Evolutionary conservation across 169 alveolate genomes (phyloP), one percentile per base, ranked within the genome.

Genomic region (Pseudocohnilembus persalinus): DNA sequence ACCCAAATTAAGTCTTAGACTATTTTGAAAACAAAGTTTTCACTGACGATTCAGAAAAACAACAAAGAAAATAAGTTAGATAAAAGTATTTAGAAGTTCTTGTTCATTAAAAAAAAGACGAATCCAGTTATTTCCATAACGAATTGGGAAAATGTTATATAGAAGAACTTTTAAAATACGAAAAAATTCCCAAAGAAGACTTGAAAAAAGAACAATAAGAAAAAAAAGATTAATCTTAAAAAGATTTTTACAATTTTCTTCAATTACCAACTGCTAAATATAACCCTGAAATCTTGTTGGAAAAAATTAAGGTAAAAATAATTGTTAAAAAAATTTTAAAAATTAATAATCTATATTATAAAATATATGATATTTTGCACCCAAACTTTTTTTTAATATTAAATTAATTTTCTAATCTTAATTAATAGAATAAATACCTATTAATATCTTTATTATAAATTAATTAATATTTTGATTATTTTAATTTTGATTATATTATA

Each of bases 21-120:
- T 82, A 73, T 34, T 74, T 82, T 28, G 87, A 73, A 11, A 80
- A 82, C 1, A 26, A 16, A 25, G 87, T 34, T 32, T 29, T 82
- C 29, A 81, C 72, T 27, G 24, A 20, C n/a, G 87, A 82, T 27
- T 72, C 73, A 28, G 68, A 49, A 49, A 49, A 11, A 49, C 4
- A 49, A 11, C 4, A 49, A 49, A 82, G 63, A n/a, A 82, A 31
- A 49, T 34, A 82, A 63, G 34, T 82, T 28, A 82, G 75, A 31
- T 80, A 82, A 35, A 82, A 74, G 68, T 82, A 82, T 49, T 49
- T 82, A 34, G 87, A 82, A 73, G 87, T 73, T 11, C 35, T 82
- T 29, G 87, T 82, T 82, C 32, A 81, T 73, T 6, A 82, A 82
- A 29, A 29, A 73, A n/a, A 73, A 74, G 63, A 80, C 72, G 64